These are phyloP conservation scores for Astrephomene gubernaculifera DNA, from an alignment of 139 green algal species.

Conservation along the genomic window DNA sequence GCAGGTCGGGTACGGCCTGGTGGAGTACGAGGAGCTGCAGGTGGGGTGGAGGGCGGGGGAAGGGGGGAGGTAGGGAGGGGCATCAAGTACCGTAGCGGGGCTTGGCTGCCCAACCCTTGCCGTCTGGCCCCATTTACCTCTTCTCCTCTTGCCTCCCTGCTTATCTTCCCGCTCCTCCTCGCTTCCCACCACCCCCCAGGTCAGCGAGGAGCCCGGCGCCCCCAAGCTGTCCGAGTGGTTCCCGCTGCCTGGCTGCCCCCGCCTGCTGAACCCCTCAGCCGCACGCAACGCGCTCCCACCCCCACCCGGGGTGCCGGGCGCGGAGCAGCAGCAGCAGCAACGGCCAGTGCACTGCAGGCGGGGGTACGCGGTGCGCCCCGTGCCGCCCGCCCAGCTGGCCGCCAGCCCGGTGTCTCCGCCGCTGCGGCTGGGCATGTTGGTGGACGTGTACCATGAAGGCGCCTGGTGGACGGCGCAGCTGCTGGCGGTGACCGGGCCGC, in stretches of 20 bases:
- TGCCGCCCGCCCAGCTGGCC: slow-evolving; percentile 10
- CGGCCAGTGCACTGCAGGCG: not conserved
- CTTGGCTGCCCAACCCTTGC: too few relatives aligned
- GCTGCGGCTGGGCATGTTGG: slow-evolving; percentile 3
- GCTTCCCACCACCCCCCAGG: not conserved
- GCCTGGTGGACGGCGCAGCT: slow-evolving; percentile 5
- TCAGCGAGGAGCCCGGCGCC: slow-evolving; percentile 15
- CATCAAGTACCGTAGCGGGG: not conserved
- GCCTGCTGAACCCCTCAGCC: not conserved
- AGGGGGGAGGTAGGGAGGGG: not conserved
- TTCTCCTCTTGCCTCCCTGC: not conserved
- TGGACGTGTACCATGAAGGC: slow-evolving; percentile 19
- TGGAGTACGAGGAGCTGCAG: slow-evolving; percentile 35
- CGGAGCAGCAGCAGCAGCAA: too few relatives aligned
- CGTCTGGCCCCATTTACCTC: too few relatives aligned
- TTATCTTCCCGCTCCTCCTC: not conserved
- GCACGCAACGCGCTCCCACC: not conserved
- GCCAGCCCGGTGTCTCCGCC: not conserved
- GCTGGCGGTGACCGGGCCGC: slow-evolving; percentile 1
- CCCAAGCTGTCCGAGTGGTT: slow-evolving; percentile 38
- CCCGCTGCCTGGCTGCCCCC: slow-evolving; percentile 27
- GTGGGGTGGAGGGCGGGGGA: not conserved
- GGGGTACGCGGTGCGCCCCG: slow-evolving; percentile 12
- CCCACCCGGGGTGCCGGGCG: not conserved
- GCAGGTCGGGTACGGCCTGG: not conserved